Evolutionary conservation across 345 rosid species (phyloP).

Genomic region (Ceriops decandra): DNA sequence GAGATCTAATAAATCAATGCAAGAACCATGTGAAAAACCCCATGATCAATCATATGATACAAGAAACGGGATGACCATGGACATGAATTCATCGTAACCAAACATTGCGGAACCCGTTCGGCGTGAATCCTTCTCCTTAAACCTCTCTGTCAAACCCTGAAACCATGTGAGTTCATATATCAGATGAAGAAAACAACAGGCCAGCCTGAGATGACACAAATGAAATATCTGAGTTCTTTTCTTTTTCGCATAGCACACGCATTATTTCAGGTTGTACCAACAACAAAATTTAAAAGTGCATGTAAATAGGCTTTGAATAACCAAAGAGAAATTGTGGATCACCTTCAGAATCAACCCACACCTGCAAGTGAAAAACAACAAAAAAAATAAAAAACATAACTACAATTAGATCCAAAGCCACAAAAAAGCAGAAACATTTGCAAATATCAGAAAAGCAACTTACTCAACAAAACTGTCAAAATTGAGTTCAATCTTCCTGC

Average conservation of each 20-base stretch:
- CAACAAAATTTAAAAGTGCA: not conserved
- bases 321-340: slow-evolving; percentile 1
- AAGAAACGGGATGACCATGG: slow-evolving; percentile 57
- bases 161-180: not conserved
- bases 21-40: not conserved
- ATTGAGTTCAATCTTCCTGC: slow-evolving; percentile 41
- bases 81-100: slow-evolving; percentile 56
- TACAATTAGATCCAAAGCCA: not conserved
- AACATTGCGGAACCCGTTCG: slow-evolving; percentile 49
- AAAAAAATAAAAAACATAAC: not conserved
- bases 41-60: slow-evolving; percentile 40
- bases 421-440: not conserved
- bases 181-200: not conserved
- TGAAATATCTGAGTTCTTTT: not conserved
- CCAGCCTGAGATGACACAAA: not conserved
- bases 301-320: not conserved
- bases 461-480: slow-evolving; percentile 69
- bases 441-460: slow-evolving; percentile 19
- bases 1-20: not conserved
- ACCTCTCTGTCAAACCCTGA: slow-evolving; percentile 70
- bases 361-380: slow-evolving; percentile 35
- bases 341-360: slow-evolving; percentile 79
- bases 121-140: slow-evolving; percentile 54
- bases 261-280: not conserved
- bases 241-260: not conserved